Evolutionary conservation across 2,329 filamentous ascomycete species (phyloP).

Genomic region (Penicillium sp.): DNA sequence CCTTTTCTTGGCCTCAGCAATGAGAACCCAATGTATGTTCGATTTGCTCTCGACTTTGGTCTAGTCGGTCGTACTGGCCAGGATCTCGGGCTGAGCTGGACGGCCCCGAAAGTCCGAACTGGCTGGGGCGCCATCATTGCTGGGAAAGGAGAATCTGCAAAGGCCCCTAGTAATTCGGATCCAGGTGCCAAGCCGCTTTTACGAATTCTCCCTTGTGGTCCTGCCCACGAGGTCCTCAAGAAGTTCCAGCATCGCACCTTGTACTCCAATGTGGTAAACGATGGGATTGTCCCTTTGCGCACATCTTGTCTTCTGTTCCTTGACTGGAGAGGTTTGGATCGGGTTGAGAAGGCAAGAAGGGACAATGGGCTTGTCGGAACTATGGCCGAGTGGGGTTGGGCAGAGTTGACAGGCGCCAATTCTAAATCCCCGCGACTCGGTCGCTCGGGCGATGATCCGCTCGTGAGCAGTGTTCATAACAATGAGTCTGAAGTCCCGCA

Average conservation of each 20-base stretch:
- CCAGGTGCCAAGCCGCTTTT: slow-evolving; percentile 84
- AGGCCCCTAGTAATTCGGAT: slow-evolving; percentile 57
- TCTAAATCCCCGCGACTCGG: slow-evolving; percentile 52
- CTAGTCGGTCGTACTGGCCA: slow-evolving; percentile 94
- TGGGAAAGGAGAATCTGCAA: slow-evolving; percentile 61
- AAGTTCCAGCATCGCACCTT: slow-evolving; percentile 88
- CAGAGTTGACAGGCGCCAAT: slow-evolving; percentile 73
- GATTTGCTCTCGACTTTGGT: slow-evolving; percentile 93
- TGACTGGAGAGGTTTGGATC: slow-evolving; percentile 90
- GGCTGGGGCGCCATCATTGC: slow-evolving; percentile 86
- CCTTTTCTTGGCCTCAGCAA: slow-evolving; percentile 91
- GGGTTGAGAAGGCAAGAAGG: slow-evolving; percentile 88
- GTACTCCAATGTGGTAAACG: slow-evolving; percentile 96
- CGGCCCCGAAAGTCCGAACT: slow-evolving; percentile 76
- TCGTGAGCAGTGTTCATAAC: slow-evolving; percentile 12
- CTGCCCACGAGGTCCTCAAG: slow-evolving; percentile 78
- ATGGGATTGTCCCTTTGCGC: slow-evolving; percentile 89
- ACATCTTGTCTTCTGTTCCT: slow-evolving; percentile 96
- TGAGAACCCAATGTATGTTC: slow-evolving; percentile 95
- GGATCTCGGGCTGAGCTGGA: slow-evolving; percentile 91
- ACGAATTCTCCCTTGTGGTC: slow-evolving; percentile 83
- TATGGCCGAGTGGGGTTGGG: slow-evolving; percentile 90
- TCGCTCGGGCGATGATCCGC: slow-evolving; percentile 26
- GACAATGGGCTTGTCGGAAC: slow-evolving; percentile 91
- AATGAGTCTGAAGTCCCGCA: slow-evolving; percentile 14